These are phyloP conservation scores for Apiospora koreana DNA, from an alignment of 2,329 filamentous ascomycete genomes.

Conservation along the genomic window DNA sequence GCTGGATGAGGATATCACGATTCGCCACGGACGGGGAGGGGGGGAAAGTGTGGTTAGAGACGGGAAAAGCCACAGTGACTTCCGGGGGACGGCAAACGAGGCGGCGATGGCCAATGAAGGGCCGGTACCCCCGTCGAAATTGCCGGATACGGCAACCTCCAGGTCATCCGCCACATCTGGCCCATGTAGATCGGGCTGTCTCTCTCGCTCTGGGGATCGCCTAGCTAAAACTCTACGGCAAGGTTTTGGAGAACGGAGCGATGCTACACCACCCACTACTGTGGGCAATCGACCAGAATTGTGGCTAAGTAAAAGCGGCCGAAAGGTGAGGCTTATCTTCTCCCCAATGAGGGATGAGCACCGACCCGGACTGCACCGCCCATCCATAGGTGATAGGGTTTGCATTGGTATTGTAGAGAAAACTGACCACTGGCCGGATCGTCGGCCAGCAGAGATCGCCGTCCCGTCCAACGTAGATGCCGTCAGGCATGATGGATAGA, in stretches of 20 bases:
- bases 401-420: too few species aligned
- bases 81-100: background rate
- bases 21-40: background rate
- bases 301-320: background rate
- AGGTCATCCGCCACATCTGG: background rate
- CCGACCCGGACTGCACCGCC: background rate
- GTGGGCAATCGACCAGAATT: background rate
- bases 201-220: background rate
- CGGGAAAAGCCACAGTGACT: background rate
- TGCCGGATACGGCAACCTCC: background rate
- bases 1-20: background rate
- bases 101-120: conserved; percentile 6
- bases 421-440: background rate
- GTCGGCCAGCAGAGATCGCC: background rate
- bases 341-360: background rate
- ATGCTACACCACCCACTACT: background rate
- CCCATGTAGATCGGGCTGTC: background rate
- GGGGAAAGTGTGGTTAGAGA: background rate
- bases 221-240: background rate
- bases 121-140: background rate
- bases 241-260: background rate
- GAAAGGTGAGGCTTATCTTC: background rate
- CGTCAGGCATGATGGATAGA: background rate
- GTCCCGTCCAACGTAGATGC: background rate
- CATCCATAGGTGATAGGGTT: too few species aligned